Evolutionary conservation across 75 land plant species (phyloP).

Genomic region (Cunninghamia lanceolata): DNA sequence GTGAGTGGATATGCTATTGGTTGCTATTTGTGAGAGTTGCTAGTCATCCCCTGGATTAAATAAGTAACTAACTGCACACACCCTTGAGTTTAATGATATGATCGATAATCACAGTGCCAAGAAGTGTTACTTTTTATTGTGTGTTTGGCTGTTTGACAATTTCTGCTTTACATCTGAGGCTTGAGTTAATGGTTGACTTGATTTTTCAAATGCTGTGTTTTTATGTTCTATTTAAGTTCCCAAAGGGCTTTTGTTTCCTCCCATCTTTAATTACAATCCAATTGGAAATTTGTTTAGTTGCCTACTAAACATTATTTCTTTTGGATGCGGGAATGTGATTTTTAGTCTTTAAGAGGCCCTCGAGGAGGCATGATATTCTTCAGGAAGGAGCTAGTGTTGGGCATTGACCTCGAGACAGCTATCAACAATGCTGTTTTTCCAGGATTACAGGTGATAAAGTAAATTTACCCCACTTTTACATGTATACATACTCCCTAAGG

Average conservation of each 20-base stretch:
- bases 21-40: background rate
- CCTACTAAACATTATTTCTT: background rate
- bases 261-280: background rate
- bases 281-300: background rate
- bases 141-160: background rate
- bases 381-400: slow-evolving; percentile 72
- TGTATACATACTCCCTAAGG: background rate
- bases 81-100: background rate
- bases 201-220: background rate
- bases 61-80: background rate
- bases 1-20: slow-evolving; percentile 16
- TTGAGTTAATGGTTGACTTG: background rate
- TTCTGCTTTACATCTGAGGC: background rate
- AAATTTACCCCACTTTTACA: background rate
- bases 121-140: background rate
- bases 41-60: background rate
- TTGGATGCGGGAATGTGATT: background rate
- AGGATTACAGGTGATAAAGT: slow-evolving; percentile 73
- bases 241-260: background rate
- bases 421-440: slow-evolving; percentile 96
- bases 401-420: slow-evolving; percentile 73
- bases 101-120: background rate
- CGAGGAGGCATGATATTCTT: slow-evolving; percentile 97
- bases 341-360: slow-evolving; percentile 91
- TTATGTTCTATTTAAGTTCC: background rate